Percentiles rank a stretch among this genome's conserved stretches.
Conservation (phyloP, 169 alveolate genomes). For the Eimeria zaria region DNA sequence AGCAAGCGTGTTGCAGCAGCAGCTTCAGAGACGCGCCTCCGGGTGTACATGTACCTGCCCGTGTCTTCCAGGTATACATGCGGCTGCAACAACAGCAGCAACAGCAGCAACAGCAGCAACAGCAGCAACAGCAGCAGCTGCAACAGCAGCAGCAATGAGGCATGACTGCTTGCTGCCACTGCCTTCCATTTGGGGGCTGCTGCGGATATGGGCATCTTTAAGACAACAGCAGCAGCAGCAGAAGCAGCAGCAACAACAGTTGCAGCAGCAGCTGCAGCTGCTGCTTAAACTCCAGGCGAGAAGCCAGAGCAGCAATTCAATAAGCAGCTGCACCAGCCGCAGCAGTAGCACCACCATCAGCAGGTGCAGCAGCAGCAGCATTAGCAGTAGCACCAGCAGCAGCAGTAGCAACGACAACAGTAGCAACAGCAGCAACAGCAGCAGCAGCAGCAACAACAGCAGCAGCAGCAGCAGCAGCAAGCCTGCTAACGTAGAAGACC, state of each 20-base stretch:
- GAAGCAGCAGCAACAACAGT: background rate
- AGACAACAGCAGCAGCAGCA: background rate
- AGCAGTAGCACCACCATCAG: background rate
- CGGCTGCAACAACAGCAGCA: background rate
- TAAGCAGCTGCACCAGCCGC: background rate
- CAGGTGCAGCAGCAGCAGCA: conserved; percentile 87
- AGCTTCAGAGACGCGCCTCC: conserved; percentile 92
- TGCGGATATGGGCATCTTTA: too few species aligned
- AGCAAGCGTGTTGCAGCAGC: background rate
- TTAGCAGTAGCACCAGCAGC: conserved; percentile 94
- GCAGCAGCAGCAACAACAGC: background rate
- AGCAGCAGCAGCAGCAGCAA: background rate
- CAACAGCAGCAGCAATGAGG: background rate
- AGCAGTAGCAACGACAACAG: conserved; percentile 14
- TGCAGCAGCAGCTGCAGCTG: background rate
- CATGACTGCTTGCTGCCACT: background rate
- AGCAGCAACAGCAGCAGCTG: background rate
- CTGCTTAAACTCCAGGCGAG: too few species aligned
- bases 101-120: too few species aligned
- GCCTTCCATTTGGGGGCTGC: background rate
- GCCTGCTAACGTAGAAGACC: too few species aligned
- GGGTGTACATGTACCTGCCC: too few species aligned
- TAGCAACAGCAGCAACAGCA: background rate
- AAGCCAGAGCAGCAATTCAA: background rate
- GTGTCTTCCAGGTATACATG: background rate